A percentile compares a stretch with the other conserved stretches of the same genome.
Evolutionary conservation across 1,284 basidiomycete genomes (phyloP).

Genomic region (Singerocomus inundabilis): DNA sequence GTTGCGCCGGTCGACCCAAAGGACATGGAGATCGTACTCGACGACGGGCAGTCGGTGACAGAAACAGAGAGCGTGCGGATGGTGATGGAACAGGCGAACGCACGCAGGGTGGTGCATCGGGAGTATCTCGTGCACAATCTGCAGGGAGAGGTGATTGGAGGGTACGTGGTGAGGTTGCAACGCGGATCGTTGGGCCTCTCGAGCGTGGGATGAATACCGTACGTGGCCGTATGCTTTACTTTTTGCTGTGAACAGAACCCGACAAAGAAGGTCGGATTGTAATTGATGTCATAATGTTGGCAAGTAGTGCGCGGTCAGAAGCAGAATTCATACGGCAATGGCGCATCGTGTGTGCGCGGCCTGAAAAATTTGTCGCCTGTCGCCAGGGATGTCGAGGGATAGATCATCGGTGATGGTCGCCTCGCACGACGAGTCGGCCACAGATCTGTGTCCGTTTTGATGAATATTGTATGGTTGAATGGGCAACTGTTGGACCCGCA

Average conservation of each 20-base stretch:
- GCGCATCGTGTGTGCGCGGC: too few species aligned
- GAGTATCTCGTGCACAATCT: constrained; percentile 55
- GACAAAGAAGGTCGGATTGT: too few species aligned
- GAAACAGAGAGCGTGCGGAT: constrained; percentile 39
- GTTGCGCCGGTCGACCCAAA: constrained; percentile 45
- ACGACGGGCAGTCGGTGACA: constrained; percentile 14
- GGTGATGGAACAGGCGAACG: constrained; percentile 54
- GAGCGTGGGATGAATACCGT: constrained; percentile 1
- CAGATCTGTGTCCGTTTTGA: not conserved
- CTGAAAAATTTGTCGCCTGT: too few species aligned
- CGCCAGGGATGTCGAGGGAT: too few species aligned
- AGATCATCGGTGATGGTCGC: too few species aligned
- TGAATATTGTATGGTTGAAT: not conserved
- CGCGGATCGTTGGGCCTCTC: constrained; percentile 47
- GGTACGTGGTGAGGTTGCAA: constrained; percentile 48
- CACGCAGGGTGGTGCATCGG: constrained; percentile 48
- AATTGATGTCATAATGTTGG: too few species aligned
- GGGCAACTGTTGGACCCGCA: not conserved
- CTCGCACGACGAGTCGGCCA: too few species aligned
- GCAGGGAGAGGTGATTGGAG: constrained; percentile 49
- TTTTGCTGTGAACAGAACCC: too few species aligned
- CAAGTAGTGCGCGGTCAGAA: too few species aligned
- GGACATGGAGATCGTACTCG: constrained; percentile 35
- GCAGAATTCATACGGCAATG: too few species aligned
- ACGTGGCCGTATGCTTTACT: not conserved